Evolutionary conservation across 176 grass and related monocot species (phyloP), one percentile per base, ranked within the genome.

Genomic region (bread wheat (Triticum aestivum)): DNA sequence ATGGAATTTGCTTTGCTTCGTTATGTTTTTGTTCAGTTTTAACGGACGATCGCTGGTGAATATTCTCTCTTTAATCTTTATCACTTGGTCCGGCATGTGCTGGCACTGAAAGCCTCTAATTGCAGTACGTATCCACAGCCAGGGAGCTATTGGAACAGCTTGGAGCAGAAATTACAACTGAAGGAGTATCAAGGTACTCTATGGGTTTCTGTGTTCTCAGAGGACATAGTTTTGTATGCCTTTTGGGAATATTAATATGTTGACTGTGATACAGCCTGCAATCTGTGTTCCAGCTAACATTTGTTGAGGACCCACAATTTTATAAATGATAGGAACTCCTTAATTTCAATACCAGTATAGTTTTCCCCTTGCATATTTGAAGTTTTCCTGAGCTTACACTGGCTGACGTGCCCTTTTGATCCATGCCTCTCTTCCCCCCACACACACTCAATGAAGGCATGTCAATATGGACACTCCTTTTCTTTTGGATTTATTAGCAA

Each of bases 101-200:
- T 58, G 37, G 15, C 72, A 75, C 20, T 89, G 65, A 83, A 26
- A 78, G 13, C 37, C 65, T 88, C 37, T 44, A 59, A 61, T 67
- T 89, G 32, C 79, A 96, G 97, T 98, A 96, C 85, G 75, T 94
- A 27, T 96, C 93, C 81, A 96, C 93, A 77, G 90, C 84, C 37
- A 91, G 92, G 65, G 92, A 94, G 85, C 77, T 92, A 27, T 86
- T 98, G 86, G 92, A 98, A 82, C 96, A 94, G 84, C 49, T 98
- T 81, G 90, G 93, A 63, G 70, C 90, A 68, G 96, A 98, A 84
- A 85, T 84, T 80, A 80, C 96, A 71, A 83, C 84, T 21, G 88
- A 91, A 88, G 92, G 88, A 49, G 65, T 86, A 81, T 69, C 90
- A 27, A 90, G 89, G 79, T 87, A 73, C 9, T 74, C 68, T 0